Conservation (phyloP, 2,329 filamentous ascomycete species). For the Ilyonectria robusta region DNA sequence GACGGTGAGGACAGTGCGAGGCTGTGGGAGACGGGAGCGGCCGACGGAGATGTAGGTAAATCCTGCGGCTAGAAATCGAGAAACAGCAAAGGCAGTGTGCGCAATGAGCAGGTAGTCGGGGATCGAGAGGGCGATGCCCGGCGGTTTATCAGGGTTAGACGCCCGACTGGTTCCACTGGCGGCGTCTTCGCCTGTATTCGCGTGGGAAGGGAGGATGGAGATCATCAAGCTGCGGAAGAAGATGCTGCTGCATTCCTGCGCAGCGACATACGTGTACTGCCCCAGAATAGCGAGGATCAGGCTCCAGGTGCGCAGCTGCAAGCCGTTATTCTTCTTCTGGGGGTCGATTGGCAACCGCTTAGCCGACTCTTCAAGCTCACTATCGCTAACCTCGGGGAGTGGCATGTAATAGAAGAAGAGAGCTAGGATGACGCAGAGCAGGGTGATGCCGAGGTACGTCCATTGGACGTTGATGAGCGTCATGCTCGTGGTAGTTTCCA, state of each 20-base stretch:
- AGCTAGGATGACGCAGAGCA: conserved; percentile 79
- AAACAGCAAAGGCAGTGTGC: conserved; percentile 80
- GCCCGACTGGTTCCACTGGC: conserved; percentile 46
- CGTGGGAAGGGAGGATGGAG: conserved; percentile 53
- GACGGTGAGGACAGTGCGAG: conserved; percentile 78
- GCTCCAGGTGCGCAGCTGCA: conserved; percentile 68
- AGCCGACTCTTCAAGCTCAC: conserved; percentile 66
- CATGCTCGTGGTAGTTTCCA: conserved; percentile 48
- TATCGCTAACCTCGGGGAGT: conserved; percentile 72
- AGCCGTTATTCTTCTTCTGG: conserved; percentile 63
- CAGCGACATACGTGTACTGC: conserved; percentile 85
- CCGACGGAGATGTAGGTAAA: conserved; percentile 72
- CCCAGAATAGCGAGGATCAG: conserved; percentile 80
- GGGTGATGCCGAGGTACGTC: conserved; percentile 86
- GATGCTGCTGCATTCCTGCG: conserved; percentile 76
- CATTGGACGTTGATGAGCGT: conserved; percentile 83
- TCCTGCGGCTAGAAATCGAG: conserved; percentile 77
- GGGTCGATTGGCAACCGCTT: conserved; percentile 65
- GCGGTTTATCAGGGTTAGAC: conserved; percentile 52
- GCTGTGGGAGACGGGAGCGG: conserved; percentile 68
- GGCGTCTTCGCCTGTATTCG: conserved; percentile 38
- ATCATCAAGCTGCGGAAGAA: conserved; percentile 70
- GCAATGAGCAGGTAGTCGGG: conserved; percentile 80
- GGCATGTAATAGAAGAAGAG: conserved; percentile 79
- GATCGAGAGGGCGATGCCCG: conserved; percentile 66